Evolutionary conservation across 2,329 filamentous ascomycete genomes (phyloP).

Genomic region (Botryotinia narcissicola): DNA sequence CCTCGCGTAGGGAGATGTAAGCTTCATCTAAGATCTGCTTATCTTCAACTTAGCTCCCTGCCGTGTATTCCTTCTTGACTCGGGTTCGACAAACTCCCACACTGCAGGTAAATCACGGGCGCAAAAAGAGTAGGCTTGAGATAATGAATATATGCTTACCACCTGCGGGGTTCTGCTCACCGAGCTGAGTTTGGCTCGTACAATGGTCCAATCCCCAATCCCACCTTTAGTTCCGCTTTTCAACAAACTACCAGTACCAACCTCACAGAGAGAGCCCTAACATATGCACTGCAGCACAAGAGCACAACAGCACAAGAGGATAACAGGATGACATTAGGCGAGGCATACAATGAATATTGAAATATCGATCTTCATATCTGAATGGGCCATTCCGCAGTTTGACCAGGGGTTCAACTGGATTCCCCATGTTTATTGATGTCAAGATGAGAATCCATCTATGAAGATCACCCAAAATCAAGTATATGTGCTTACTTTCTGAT

Average conservation of each 20-base stretch:
- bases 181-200: conserved; percentile 7
- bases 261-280: background rate
- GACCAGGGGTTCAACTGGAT: background rate
- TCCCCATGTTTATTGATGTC: background rate
- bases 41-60: conserved; percentile 3
- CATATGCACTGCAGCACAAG: background rate
- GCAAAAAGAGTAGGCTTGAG: background rate
- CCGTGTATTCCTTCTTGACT: background rate
- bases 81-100: background rate
- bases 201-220: conserved; percentile 7
- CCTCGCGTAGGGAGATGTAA: background rate
- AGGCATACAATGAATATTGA: background rate
- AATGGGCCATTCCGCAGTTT: background rate
- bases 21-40: conserved; percentile 5
- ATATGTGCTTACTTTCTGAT: conserved; percentile 5
- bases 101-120: background rate
- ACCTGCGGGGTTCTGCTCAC: conserved; percentile 2
- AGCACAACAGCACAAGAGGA: background rate
- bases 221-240: background rate
- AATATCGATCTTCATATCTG: conserved; percentile 10
- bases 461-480: background rate
- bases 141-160: conserved; percentile 2
- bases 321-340: background rate
- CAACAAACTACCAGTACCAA: background rate
- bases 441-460: background rate